Evolutionary conservation across 192 early-diverging fungal genomes (phyloP).

Genomic region (Coemansia umbellata): DNA sequence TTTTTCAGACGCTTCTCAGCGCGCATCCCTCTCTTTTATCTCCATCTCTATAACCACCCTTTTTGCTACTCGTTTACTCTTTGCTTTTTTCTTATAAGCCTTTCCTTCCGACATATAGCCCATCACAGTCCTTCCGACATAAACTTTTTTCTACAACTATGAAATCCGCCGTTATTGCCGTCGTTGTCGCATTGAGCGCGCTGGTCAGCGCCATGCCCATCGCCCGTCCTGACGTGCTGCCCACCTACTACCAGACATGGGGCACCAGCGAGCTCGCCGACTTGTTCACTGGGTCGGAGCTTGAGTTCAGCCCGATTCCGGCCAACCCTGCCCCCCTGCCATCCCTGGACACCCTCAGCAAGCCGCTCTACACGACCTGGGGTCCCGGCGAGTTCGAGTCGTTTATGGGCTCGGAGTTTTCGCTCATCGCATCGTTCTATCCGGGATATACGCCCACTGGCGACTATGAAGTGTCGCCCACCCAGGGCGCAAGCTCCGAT

Average conservation of each 20-base stretch:
- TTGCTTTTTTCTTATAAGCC: too few species aligned
- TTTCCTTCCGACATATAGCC: too few species aligned
- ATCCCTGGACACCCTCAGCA: background rate
- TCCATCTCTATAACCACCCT: background rate
- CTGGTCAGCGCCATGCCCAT: background rate
- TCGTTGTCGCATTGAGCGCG: background rate
- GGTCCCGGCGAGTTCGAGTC: conserved; percentile 2
- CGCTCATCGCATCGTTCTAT: background rate
- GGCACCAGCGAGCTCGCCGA: background rate
- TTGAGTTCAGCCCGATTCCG: too few species aligned
- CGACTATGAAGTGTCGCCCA: background rate
- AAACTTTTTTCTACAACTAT: background rate
- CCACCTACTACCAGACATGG: conserved; percentile 10
- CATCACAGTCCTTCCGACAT: too few species aligned
- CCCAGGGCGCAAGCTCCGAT: background rate
- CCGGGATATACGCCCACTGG: background rate
- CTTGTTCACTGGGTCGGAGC: background rate
- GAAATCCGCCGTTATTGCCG: background rate
- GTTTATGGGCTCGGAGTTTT: background rate
- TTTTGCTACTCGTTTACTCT: too few species aligned
- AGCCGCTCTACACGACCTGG: background rate
- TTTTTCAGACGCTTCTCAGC: background rate
- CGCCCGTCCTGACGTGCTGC: too few species aligned
- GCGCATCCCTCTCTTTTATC: background rate
- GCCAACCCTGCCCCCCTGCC: too few species aligned